These are phyloP conservation scores for Fusarium nanum DNA, from an alignment of 2,329 filamentous ascomycete genomes.

Conservation along the genomic window DNA sequence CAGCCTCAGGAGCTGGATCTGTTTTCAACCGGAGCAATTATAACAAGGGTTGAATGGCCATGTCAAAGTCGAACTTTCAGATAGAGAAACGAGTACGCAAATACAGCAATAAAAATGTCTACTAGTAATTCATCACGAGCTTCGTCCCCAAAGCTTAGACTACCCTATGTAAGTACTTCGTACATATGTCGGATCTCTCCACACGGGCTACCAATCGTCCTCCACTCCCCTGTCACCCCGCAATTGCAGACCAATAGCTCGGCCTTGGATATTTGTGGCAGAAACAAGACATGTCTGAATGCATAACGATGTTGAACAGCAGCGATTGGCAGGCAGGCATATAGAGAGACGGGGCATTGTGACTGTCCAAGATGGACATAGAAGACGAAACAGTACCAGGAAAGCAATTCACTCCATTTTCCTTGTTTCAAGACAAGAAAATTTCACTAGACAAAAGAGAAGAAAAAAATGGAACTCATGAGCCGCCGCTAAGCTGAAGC, in stretches of 20 bases:
- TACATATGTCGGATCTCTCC: conserved; percentile 2
- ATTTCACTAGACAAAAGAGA: not conserved
- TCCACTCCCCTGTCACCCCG: conserved; percentile 21
- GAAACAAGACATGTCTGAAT: conserved; percentile 3
- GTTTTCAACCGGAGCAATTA: not conserved
- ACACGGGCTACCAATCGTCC: not conserved
- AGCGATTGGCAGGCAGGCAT: not conserved
- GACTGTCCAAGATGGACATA: not conserved
- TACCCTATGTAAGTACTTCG: not conserved
- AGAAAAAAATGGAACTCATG: conserved; percentile 12
- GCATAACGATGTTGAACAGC: not conserved
- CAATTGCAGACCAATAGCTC: conserved; percentile 8
- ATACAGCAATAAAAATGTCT: not conserved
- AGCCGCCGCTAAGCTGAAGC: conserved; percentile 25
- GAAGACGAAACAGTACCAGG: not conserved
- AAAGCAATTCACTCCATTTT: not conserved
- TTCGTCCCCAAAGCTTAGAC: not conserved
- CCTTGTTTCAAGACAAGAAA: not conserved
- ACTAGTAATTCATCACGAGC: not conserved
- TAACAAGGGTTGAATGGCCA: not conserved
- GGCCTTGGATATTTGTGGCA: conserved; percentile 1
- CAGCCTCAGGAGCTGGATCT: conserved; percentile 29
- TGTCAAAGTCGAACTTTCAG: not conserved
- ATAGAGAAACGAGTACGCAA: not conserved
- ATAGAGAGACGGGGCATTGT: not conserved